Conservation (phyloP, 768 basidiomycete species). For the Daedalea quercina region DNA sequence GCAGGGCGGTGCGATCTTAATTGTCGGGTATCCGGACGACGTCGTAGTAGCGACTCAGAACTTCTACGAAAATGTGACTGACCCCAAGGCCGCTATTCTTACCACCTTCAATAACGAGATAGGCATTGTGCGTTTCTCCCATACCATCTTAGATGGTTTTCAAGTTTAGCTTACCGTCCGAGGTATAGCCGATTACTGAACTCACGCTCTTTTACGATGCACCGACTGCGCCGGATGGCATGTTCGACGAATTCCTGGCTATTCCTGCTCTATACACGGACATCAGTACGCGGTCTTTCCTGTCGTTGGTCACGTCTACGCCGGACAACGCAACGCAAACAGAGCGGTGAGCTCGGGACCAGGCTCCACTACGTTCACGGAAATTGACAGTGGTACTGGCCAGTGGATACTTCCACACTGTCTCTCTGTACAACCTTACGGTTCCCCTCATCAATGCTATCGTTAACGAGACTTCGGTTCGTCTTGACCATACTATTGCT, state of each 20-base stretch:
- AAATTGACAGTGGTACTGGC: constrained; percentile 5
- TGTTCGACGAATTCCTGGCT: constrained; percentile 45
- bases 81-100: constrained; percentile 47
- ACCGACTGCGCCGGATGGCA: constrained; percentile 39
- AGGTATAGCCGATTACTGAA: constrained; percentile 6
- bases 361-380: not conserved
- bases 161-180: not conserved
- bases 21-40: constrained; percentile 11
- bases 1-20: constrained; percentile 50
- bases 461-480: constrained; percentile 32
- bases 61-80: constrained; percentile 35
- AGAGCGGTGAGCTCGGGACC: no score
- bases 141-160: no score
- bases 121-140: constrained; percentile 25
- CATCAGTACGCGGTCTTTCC: constrained; percentile 33
- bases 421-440: constrained; percentile 28
- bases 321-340: constrained; percentile 30
- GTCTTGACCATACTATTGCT: not conserved
- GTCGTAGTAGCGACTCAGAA: constrained; percentile 31
- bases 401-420: constrained; percentile 24
- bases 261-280: constrained; percentile 35
- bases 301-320: constrained; percentile 31
- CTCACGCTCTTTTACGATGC: constrained; percentile 53
- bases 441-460: constrained; percentile 30
- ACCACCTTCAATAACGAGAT: constrained; percentile 34